Evolutionary conservation across 164 flowering plant species (phyloP).

Genomic region (Platanus orientalis): DNA sequence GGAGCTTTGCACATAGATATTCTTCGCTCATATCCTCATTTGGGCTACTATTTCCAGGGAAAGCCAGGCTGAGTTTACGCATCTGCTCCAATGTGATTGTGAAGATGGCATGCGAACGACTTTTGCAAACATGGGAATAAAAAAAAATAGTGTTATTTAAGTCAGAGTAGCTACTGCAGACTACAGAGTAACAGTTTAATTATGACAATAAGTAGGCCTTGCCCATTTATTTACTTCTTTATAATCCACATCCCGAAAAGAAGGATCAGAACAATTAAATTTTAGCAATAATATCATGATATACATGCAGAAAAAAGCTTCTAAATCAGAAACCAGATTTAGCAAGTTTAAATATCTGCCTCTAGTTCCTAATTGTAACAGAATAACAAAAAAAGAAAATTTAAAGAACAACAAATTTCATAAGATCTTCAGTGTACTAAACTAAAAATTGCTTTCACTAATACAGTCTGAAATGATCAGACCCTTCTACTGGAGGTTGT

Average conservation of each 20-base stretch:
- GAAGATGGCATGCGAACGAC: constrained; percentile 99
- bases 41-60: constrained; percentile 34
- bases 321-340: no score
- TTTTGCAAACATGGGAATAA: constrained; percentile 25
- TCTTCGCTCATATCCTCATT: constrained; percentile 69
- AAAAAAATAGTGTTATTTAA: constrained; percentile 7
- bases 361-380: no score
- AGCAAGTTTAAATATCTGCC: no score
- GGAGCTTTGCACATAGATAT: constrained; percentile 90
- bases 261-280: no score
- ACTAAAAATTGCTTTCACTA: no score
- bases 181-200: constrained; percentile 1
- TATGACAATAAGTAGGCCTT: neutral
- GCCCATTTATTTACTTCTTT: neutral
- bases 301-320: no score
- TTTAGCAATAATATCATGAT: no score
- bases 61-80: constrained; percentile 43
- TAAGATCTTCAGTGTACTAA: no score
- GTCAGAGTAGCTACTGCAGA: neutral
- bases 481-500: no score
- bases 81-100: constrained; percentile 96
- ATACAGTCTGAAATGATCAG: no score
- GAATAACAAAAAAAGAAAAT: no score
- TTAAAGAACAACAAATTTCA: no score
- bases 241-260: neutral